phyloP scores from a whole-genome alignment of 1,284 basidiomycete genomes.

The Moesziomyces globuligerus region DNA sequence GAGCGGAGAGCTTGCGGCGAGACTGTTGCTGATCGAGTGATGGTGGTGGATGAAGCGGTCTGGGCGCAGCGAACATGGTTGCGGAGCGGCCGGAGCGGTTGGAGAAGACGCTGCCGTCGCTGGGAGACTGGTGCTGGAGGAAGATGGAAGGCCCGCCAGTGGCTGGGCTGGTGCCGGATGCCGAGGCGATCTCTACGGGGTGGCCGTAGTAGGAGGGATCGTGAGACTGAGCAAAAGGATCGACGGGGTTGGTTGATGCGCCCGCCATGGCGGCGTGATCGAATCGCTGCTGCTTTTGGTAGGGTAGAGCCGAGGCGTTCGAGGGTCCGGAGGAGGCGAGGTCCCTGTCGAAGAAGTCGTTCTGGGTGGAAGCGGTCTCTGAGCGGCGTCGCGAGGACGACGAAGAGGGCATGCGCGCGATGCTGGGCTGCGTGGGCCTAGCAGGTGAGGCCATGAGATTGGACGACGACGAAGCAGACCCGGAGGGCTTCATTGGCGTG shows the following conservation, averaged over 20 bases:
- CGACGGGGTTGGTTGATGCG: slow-evolving; percentile 3
- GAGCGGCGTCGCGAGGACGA: slow-evolving; percentile 24
- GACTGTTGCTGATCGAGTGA: slow-evolving; percentile 8
- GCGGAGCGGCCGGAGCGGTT: slow-evolving; percentile 27
- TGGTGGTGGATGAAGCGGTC: slow-evolving; percentile 12
- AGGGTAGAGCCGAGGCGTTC: background rate
- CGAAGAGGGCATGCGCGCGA: slow-evolving; percentile 19
- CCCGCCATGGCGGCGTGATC: slow-evolving; percentile 13
- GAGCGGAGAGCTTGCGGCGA: slow-evolving; percentile 26
- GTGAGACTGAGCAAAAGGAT: slow-evolving; percentile 25
- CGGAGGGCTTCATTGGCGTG: slow-evolving; percentile 6
- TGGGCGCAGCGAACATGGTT: slow-evolving; percentile 26
- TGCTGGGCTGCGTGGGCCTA: slow-evolving; percentile 5
- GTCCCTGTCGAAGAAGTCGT: slow-evolving; percentile 16
- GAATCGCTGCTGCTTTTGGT: slow-evolving; percentile 15
- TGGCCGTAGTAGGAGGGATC: slow-evolving; percentile 38
- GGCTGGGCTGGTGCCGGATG: slow-evolving; percentile 5
- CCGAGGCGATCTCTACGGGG: slow-evolving; percentile 5
- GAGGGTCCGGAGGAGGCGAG: slow-evolving; percentile 3
- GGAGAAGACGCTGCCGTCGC: slow-evolving; percentile 30
- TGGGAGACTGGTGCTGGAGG: slow-evolving; percentile 42
- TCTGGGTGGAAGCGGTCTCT: slow-evolving; percentile 19
- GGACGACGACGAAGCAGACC: slow-evolving; percentile 10
- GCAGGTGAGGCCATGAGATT: slow-evolving; percentile 17
- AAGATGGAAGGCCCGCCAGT: slow-evolving; percentile 18